Base-by-base conservation (phyloP, 208 protist genomes). In the Naegleria lovaniensis region DNA sequence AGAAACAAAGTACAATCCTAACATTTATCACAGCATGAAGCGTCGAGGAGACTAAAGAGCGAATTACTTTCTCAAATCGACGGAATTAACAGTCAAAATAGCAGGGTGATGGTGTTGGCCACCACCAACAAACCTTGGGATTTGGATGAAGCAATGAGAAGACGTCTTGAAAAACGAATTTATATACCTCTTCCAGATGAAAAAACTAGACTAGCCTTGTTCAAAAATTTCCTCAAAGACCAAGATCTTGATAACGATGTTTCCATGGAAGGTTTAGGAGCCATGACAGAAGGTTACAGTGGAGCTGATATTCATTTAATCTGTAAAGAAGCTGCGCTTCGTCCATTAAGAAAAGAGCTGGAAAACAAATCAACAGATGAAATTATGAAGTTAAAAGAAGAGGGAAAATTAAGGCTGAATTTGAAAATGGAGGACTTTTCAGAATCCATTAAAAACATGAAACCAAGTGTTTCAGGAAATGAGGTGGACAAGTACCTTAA, bases 61-160 rank as follows among this genome's bases (percentile, higher is more conserved):
- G 98, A 99, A 88, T 96, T 99, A 90, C 94, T 99, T 39, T 91
- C 98, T 39, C 97, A 98, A 92, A 93, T 98, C 67, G 95, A 98
- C 89, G 97, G 97, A 39, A 91, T 92, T 48, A 48, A 41, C 90
- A 86, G 29, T 5, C 9, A 90, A 87, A 76, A 90, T 90, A 88
- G 92, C 58, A 48, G 9, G 29, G 93, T 95, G 5, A 92, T 94
- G 91, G 93, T 95, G n/a, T 85, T 95, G 43, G 96, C 93, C 39
- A 96, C 96, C 6, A 98, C 97, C 89, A 98, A 98, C 85, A 51
- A 94, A 38, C 98, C 98, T 33, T 94, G 95, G 55, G 97, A 98
- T 75, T 83, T 99, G 0, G 98, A 99, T 92, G 96, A 98, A 67
- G 98, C 98, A 33, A 95, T 96, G 29, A 91, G 96, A 3, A 85